phyloP scores from a whole-genome alignment of 2,329 filamentous ascomycete species.

The Ceratocystis ficicola region DNA sequence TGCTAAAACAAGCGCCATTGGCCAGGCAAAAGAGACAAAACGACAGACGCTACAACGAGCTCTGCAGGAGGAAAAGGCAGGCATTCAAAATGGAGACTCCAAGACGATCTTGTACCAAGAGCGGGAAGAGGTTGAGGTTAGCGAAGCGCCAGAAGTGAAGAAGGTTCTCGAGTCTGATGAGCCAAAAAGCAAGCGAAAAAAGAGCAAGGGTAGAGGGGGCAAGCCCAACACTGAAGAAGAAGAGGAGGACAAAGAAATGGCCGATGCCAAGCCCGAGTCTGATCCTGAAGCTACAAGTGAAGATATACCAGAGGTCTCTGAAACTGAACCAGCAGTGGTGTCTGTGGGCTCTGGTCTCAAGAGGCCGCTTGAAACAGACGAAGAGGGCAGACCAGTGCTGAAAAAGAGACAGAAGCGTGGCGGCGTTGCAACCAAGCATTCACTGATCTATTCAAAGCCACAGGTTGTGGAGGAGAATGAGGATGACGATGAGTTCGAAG shows the following conservation, averaged over 20 bases:
- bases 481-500: conserved; percentile 48
- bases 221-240: conserved; percentile 10
- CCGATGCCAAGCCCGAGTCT: conserved; percentile 16
- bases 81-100: conserved; percentile 42
- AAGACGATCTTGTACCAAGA: conserved; percentile 40
- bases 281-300: conserved; percentile 10
- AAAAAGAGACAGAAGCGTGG: conserved; percentile 67
- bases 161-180: conserved; percentile 27
- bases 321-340: conserved; percentile 19
- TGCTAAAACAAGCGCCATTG: conserved; percentile 64
- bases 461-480: conserved; percentile 31
- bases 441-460: conserved; percentile 34
- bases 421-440: conserved; percentile 44
- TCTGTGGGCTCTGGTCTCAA: conserved; percentile 68
- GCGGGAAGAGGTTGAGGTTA: conserved; percentile 24
- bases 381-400: conserved; percentile 67
- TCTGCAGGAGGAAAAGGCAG: conserved; percentile 51
- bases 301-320: neutral
- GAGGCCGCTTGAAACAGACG: conserved; percentile 67
- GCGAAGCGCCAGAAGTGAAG: conserved; percentile 10
- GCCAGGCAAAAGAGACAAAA: conserved; percentile 59
- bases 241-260: conserved; percentile 2
- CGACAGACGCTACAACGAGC: conserved; percentile 53
- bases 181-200: conserved; percentile 27
- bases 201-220: conserved; percentile 24